Conservation (phyloP, 352 stramenopile species). For the Phytophthora sansomeana region DNA sequence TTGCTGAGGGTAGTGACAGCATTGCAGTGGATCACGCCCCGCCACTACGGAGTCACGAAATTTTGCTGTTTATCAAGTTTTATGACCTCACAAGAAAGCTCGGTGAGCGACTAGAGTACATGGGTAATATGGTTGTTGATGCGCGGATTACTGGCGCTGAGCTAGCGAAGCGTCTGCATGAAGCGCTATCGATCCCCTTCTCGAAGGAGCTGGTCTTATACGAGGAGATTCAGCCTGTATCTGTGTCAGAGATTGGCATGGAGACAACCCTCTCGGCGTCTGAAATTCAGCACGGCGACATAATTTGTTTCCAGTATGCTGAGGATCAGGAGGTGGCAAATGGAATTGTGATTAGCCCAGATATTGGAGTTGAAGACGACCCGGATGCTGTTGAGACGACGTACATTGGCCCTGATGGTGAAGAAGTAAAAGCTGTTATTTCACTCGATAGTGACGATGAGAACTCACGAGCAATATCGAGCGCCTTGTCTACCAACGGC, state of each 20-base stretch:
- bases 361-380: conserved; percentile 39
- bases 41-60: conserved; percentile 52
- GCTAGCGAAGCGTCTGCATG: conserved; percentile 56
- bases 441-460: conserved; percentile 28
- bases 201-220: conserved; percentile 70
- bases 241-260: conserved; percentile 67
- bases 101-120: conserved; percentile 75
- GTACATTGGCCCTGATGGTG: conserved; percentile 35
- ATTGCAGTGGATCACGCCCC: conserved; percentile 17
- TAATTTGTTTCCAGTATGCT: conserved; percentile 81
- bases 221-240: conserved; percentile 78
- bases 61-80: conserved; percentile 88
- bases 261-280: conserved; percentile 47
- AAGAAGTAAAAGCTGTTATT: conserved; percentile 35
- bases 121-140: conserved; percentile 82
- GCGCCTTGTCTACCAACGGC: conserved; percentile 17
- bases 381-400: conserved; percentile 30
- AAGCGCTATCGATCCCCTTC: conserved; percentile 59
- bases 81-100: conserved; percentile 77
- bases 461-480: conserved; percentile 16
- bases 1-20: conserved; percentile 17
- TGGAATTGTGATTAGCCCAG: conserved; percentile 21
- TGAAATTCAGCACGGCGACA: conserved; percentile 88
- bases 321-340: conserved; percentile 42
- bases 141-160: conserved; percentile 62